A percentile compares a stretch with the other conserved stretches of the same genome.
These are phyloP conservation scores for Hansenula anomala DNA, from an alignment of 1,139 yeast genomes.

Conservation along the genomic window DNA sequence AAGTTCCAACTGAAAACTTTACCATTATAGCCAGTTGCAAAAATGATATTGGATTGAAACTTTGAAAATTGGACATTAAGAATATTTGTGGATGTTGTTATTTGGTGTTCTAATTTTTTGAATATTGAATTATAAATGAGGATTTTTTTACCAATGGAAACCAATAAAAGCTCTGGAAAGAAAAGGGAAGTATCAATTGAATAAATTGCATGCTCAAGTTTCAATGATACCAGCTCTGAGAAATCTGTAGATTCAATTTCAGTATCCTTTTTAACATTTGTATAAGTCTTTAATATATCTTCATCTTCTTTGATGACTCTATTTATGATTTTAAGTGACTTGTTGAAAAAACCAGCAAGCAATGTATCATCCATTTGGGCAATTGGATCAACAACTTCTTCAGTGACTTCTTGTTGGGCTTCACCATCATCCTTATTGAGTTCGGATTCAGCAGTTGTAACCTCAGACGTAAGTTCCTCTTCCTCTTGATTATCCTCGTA, in stretches of 20 bases:
- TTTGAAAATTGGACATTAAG: constrained; percentile 34
- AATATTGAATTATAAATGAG: constrained; percentile 15
- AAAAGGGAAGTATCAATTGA: constrained; percentile 15
- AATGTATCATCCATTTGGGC: constrained; percentile 12
- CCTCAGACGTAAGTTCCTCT: too few relatives aligned
- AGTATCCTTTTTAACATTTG: constrained; percentile 9
- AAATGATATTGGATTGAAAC: constrained; percentile 30
- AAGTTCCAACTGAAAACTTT: constrained; percentile 43
- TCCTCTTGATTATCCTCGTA: neutral
- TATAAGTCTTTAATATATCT: constrained; percentile 30
- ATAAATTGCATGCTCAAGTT: constrained; percentile 13
- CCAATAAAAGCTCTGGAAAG: constrained; percentile 25
- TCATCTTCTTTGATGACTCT: constrained; percentile 33
- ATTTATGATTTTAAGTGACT: constrained; percentile 35
- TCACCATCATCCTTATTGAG: neutral
- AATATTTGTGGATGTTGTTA: constrained; percentile 42
- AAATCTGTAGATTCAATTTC: constrained; percentile 10
- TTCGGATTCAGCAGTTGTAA: neutral
- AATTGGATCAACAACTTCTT: neutral
- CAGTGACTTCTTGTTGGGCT: neutral
- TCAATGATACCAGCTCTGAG: constrained; percentile 5
- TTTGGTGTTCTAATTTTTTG: constrained; percentile 35
- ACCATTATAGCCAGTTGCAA: constrained; percentile 45
- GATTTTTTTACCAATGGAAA: constrained; percentile 27
- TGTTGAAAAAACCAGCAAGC: constrained; percentile 27